Evolutionary conservation across 768 basidiomycete genomes (phyloP).

Genomic region (Boletus pseudo-olivaceus): DNA sequence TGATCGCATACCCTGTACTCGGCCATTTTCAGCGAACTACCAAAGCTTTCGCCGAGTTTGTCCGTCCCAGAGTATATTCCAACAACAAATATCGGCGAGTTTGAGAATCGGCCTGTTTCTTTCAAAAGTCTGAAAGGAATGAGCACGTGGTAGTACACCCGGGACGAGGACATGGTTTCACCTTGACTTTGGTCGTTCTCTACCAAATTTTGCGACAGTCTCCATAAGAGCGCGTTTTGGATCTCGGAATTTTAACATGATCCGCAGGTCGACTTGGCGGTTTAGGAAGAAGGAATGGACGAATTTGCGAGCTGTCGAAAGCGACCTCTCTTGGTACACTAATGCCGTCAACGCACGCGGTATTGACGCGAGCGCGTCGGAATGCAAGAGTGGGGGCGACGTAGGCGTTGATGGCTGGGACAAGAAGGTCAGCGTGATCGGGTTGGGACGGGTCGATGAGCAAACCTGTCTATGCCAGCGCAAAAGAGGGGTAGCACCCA

Average conservation of each 20-base stretch:
- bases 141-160: background rate
- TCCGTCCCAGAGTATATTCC: conserved; percentile 83
- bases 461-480: conserved; percentile 78
- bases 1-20: conserved; percentile 70
- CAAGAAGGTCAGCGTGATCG: background rate
- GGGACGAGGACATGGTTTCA: conserved; percentile 21
- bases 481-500: conserved; percentile 72
- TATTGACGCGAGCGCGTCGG: conserved; percentile 87
- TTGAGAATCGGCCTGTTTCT: conserved; percentile 89
- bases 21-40: conserved; percentile 90
- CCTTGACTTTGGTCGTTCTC: conserved; percentile 70
- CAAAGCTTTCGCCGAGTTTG: conserved; percentile 93
- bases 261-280: conserved; percentile 76
- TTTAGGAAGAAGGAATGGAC: conserved; percentile 86
- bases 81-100: conserved; percentile 93
- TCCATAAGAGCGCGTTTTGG: conserved; percentile 75
- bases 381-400: conserved; percentile 56
- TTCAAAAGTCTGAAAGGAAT: conserved; percentile 63
- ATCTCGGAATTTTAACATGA: conserved; percentile 77
- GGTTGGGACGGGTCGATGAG: background rate
- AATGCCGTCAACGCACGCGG: conserved; percentile 85
- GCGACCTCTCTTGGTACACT: conserved; percentile 83
- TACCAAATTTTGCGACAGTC: conserved; percentile 65
- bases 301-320: conserved; percentile 83
- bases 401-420: conserved; percentile 47